Percentiles rank a stretch among this genome's conserved stretches.
Conservation (phyloP, 2,329 filamentous ascomycete genomes). For the Neofusicoccum umdonicola region DNA sequence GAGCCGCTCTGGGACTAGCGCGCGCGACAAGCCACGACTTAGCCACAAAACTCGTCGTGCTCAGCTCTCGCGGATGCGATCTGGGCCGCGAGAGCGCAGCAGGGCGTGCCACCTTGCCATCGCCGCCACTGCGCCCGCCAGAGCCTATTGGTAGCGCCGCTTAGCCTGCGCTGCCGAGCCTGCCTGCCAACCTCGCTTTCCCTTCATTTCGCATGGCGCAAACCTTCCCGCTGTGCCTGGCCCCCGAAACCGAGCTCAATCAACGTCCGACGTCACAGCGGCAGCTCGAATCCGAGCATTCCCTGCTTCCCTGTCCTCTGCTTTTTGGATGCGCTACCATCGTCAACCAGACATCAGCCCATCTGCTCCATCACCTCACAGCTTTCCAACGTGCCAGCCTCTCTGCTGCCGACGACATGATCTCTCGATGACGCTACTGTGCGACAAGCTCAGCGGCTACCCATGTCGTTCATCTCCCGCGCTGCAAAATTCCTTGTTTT, state of each 20-base stretch:
- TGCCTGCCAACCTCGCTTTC: neutral
- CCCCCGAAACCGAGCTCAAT: neutral
- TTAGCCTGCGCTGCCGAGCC: neutral
- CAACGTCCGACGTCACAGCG: slow-evolving; percentile 4
- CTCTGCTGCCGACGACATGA: neutral
- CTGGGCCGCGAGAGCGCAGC: neutral
- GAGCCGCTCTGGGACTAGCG: neutral
- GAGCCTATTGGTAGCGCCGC: no score
- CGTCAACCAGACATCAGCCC: neutral
- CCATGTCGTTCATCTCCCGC: slow-evolving; percentile 1
- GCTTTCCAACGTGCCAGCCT: no score
- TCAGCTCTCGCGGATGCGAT: neutral
- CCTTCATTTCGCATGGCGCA: neutral
- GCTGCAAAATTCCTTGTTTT: neutral
- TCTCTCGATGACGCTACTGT: neutral
- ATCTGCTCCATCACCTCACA: neutral
- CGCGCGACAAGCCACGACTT: neutral
- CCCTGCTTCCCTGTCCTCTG: neutral
- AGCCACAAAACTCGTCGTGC: neutral
- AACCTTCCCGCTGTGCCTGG: neutral
- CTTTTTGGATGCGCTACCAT: neutral
- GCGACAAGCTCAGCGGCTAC: neutral
- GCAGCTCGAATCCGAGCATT: neutral
- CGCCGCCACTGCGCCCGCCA: neutral
- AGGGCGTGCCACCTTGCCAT: neutral